Conservation (phyloP, 441 rosid species). For the Euphorbia corollata region DNA sequence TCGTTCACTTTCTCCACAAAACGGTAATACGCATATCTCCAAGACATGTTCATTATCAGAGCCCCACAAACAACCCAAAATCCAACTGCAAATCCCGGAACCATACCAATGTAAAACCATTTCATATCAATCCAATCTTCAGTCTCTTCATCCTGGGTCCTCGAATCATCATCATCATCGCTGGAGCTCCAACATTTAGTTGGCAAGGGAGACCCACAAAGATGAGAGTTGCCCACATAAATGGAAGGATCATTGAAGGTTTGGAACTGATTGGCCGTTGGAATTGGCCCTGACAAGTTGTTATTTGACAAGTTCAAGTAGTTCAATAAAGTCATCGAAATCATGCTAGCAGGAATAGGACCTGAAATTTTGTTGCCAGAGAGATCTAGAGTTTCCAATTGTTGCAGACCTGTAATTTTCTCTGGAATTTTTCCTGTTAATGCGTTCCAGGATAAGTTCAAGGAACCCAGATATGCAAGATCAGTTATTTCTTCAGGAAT, state of each 20-base stretch:
- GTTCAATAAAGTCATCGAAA: constrained; percentile 15
- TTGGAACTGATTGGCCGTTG: constrained; percentile 11
- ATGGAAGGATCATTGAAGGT: constrained; percentile 11
- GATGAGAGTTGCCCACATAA: constrained; percentile 16
- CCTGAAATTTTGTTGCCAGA: constrained; percentile 15
- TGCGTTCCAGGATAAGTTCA: constrained; percentile 15
- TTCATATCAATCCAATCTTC: neutral
- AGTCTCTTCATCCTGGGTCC: neutral
- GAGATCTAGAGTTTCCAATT: constrained; percentile 8
- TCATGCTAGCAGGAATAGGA: constrained; percentile 4
- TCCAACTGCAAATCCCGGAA: neutral
- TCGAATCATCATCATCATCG: neutral
- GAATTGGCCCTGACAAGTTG: constrained; percentile 13
- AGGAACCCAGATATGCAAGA: neutral
- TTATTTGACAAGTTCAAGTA: constrained; percentile 14
- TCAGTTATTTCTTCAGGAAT: constrained; percentile 5
- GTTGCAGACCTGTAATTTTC: neutral
- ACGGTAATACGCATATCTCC: constrained; percentile 3
- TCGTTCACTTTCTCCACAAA: neutral
- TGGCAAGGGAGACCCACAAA: constrained; percentile 11
- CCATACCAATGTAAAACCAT: neutral
- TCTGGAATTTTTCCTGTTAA: constrained; percentile 11
- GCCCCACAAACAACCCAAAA: constrained; percentile 13
- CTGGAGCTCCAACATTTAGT: neutral
- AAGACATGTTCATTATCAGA: neutral